Percentiles rank a stretch among this genome's conserved stretches.
Conservation (phyloP, 139 green algal genomes). For the Pleodorina starrii region DNA sequence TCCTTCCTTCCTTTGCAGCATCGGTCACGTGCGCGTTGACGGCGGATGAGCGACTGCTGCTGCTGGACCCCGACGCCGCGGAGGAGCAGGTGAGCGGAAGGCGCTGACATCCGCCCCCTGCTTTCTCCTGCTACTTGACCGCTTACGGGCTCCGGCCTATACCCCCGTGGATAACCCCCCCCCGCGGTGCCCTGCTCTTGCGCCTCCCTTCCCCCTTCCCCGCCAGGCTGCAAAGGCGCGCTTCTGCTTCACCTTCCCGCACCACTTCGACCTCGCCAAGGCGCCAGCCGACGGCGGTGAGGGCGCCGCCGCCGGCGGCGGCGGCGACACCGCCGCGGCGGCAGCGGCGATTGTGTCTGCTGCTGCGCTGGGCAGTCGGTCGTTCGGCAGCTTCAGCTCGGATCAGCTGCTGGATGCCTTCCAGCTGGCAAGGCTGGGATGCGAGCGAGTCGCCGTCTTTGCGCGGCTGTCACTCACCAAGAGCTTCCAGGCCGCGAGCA, state of each 20-base stretch:
- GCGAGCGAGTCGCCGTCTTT: conserved; percentile 61
- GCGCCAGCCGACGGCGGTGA: background rate
- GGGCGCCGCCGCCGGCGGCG: too few relatives aligned
- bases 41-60: conserved; percentile 25
- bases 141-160: too few relatives aligned
- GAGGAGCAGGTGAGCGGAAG: conserved; percentile 52
- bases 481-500: conserved; percentile 32
- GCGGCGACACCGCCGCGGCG: too few relatives aligned
- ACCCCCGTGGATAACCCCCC: too few relatives aligned
- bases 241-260: conserved; percentile 56
- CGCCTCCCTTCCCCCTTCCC: too few relatives aligned
- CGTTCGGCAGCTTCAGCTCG: conserved; percentile 24
- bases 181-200: too few relatives aligned
- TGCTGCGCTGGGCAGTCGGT: conserved; percentile 1
- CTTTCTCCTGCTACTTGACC: too few relatives aligned
- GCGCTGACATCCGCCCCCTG: too few relatives aligned
- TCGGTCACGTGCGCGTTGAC: conserved; percentile 49
- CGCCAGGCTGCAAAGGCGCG: conserved; percentile 54
- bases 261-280: conserved; percentile 42
- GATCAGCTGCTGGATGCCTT: conserved; percentile 44
- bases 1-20: conserved; percentile 55
- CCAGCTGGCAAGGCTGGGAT: conserved; percentile 37
- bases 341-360: background rate
- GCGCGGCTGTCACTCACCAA: conserved; percentile 50
- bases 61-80: conserved; percentile 59